Evolutionary conservation across 306 rosid genomes (phyloP), one percentile per base, ranked within the genome.

Genomic region (Cucurbita maxima): DNA sequence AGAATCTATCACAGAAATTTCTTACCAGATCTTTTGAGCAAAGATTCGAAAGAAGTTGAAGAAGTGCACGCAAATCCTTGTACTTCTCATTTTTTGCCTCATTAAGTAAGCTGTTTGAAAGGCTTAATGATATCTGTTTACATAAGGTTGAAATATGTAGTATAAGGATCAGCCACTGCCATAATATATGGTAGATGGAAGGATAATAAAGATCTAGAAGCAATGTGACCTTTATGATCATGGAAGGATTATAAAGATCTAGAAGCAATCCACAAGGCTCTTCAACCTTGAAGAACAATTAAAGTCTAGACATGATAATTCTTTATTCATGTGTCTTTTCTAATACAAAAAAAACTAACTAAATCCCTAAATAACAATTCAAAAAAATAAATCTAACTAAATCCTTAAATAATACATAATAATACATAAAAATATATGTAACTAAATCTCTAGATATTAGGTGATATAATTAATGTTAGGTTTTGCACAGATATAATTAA

Each of bases 11-110:
- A 11, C 48, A 75, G 37, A 18, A 56, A 57, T 43, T 38, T 38
- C 59, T 67, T 81, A 93, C 98, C 88, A 93, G 84, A 86, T 93
- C 97, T 82, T 88, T 93, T 48, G 96, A 93, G 76, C 98, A 93
- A 75, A 93, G 97, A 78, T 83, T 86, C 71, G 94, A 88, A 67
- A 93, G 96, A 83, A 93, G 98, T 67, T 90, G 98, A 80, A 93
- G 97, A 85, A 93, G 97, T 66, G 98, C 98, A 60, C 97, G 97
- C 79, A 93, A 82, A 82, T 93, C 98, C 86, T 84, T 90, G 79
- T 93, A 93, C 83, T 87, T 86, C 51, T 90, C 97, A 25, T 90
- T 88, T 78, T 88, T 84, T 53, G 90, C 96, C 87, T 93, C 98
- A 78, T 75, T 85, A 67, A 79, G 86, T 80, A 93, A 80, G 82